A percentile compares a stretch with the other conserved stretches of the same genome.
Evolutionary conservation across 352 stramenopile species (phyloP).

Genomic region (Aphanomyces astaci): DNA sequence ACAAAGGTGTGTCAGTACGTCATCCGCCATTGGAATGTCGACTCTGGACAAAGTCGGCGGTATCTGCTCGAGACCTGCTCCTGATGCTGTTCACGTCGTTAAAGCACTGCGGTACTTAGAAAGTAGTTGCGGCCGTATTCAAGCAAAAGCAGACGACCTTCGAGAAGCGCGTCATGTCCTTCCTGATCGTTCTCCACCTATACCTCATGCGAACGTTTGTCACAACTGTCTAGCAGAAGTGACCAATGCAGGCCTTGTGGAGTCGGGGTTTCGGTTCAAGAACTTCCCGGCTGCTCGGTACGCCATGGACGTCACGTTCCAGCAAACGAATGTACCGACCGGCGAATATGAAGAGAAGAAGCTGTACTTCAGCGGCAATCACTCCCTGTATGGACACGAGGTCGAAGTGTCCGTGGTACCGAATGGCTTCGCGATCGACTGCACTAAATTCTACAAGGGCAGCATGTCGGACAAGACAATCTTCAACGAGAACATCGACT

Average conservation of each 20-base stretch:
- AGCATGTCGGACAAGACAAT: not conserved
- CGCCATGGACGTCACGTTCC: conserved; percentile 25
- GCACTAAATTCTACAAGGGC: not conserved
- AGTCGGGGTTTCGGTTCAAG: not conserved
- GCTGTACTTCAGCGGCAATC: conserved; percentile 21
- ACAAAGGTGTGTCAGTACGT: too few species aligned
- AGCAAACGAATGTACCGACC: conserved; percentile 22
- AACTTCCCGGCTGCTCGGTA: conserved; percentile 21
- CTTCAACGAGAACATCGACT: conserved; percentile 14
- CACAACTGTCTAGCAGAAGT: not conserved
- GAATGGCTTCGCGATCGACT: conserved; percentile 22
- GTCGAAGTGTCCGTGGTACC: conserved; percentile 26
- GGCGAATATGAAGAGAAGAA: not conserved
- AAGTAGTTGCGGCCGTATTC: too few species aligned
- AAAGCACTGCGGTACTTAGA: too few species aligned
- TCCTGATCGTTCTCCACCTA: not conserved
- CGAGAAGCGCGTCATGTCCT: not conserved
- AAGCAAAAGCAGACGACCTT: too few species aligned
- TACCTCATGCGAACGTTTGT: not conserved
- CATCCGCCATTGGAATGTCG: too few species aligned
- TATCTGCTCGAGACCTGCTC: too few species aligned
- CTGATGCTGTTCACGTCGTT: too few species aligned
- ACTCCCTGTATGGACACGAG: conserved; percentile 25
- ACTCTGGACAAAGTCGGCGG: too few species aligned
- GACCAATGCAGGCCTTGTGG: not conserved